Conservation (phyloP, 2,329 filamentous ascomycete genomes). For the Sarocladiaceae sp. region DNA sequence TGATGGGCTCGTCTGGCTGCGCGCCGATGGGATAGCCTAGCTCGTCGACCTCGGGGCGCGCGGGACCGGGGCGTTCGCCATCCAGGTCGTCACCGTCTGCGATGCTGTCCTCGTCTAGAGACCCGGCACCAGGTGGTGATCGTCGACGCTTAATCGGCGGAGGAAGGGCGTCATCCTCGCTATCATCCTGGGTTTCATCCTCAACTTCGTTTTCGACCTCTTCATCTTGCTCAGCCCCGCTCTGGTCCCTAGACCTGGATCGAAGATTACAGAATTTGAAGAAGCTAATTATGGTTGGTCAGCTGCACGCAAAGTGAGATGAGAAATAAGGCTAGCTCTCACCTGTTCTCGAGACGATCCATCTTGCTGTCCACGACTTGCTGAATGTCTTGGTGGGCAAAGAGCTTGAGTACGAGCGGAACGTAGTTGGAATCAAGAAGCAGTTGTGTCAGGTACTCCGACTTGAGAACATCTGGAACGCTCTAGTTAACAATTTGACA, state of each 20-base stretch:
- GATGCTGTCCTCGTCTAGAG: constrained; percentile 15
- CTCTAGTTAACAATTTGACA: constrained; percentile 13
- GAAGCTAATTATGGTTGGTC: constrained; percentile 51
- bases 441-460: constrained; percentile 90
- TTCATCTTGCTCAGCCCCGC: constrained; percentile 20
- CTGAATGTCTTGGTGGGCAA: constrained; percentile 91
- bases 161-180: constrained; percentile 73
- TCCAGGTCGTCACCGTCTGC: constrained; percentile 21
- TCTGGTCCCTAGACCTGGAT: constrained; percentile 41
- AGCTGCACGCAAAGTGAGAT: background rate
- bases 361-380: constrained; percentile 80
- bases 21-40: constrained; percentile 72
- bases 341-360: constrained; percentile 78
- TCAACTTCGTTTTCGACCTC: constrained; percentile 17
- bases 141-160: constrained; percentile 68
- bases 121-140: constrained; percentile 28
- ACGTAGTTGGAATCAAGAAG: constrained; percentile 93
- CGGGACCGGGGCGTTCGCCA: constrained; percentile 26
- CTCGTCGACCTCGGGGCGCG: constrained; percentile 69
- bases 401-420: constrained; percentile 84
- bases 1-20: constrained; percentile 70
- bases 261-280: constrained; percentile 81
- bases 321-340: constrained; percentile 18
- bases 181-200: constrained; percentile 32
- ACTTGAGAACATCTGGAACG: constrained; percentile 75